Conservation (phyloP, 1,284 basidiomycete genomes). For the Rhodotorula glutinis region DNA sequence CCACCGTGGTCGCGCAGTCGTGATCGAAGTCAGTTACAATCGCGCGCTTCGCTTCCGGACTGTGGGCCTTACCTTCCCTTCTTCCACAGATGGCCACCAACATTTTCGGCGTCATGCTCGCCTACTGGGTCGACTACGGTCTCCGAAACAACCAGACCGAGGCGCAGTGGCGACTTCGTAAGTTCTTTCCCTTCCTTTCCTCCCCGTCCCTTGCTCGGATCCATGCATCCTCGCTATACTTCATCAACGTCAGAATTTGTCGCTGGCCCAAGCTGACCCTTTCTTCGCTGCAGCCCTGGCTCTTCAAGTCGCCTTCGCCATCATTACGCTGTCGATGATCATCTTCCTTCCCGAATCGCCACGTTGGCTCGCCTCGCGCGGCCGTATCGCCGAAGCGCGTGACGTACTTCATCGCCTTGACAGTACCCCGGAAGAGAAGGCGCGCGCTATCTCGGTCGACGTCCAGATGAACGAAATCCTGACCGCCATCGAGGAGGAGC, state of each 20-base stretch:
- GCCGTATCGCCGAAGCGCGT: neutral
- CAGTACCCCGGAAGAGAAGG: neutral
- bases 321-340: neutral
- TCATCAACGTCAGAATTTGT: too few species aligned
- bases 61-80: neutral
- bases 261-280: too few species aligned
- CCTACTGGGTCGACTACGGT: constrained; percentile 6
- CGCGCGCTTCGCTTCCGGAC: neutral
- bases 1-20: constrained; percentile 3
- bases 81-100: neutral
- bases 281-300: neutral
- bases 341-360: neutral
- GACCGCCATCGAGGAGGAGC: constrained; percentile 1
- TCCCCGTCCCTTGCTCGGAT: neutral
- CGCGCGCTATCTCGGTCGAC: neutral
- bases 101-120: constrained; percentile 3
- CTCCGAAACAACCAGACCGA: neutral
- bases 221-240: too few species aligned
- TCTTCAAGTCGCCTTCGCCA: constrained; percentile 2
- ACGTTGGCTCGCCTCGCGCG: neutral
- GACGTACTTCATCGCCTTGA: neutral
- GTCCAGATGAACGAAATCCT: constrained; percentile 7
- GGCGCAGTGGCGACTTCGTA: constrained; percentile 4
- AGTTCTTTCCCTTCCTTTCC: neutral
- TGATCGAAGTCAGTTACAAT: neutral